These are phyloP conservation scores for Scheffersomyces coipomensis DNA, from an alignment of 805 yeast species.

Conservation along the genomic window DNA sequence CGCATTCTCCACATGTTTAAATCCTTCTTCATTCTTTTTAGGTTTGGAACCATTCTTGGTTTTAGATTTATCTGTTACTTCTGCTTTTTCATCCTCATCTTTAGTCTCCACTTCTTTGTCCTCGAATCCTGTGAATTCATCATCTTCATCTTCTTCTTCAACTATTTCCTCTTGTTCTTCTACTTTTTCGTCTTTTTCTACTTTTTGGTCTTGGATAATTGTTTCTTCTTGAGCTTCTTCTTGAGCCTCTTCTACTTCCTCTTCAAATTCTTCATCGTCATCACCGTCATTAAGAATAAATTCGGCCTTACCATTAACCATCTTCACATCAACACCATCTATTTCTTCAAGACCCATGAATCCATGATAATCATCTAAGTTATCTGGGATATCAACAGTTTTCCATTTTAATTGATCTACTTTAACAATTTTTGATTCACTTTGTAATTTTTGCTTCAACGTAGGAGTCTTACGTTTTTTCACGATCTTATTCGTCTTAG, in stretches of 20 bases:
- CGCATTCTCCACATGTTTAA: conserved; percentile 24
- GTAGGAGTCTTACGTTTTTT: conserved; percentile 16
- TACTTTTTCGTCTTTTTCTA: conserved; percentile 14
- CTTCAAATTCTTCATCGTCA: conserved; percentile 16
- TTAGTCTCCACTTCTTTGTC: conserved; percentile 1
- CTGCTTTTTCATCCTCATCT: background rate
- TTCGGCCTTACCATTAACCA: conserved; percentile 64
- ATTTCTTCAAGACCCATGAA: conserved; percentile 91
- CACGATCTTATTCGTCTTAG: conserved; percentile 1
- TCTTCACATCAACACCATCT: conserved; percentile 85
- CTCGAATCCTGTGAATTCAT: conserved; percentile 2
- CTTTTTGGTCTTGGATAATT: conserved; percentile 19
- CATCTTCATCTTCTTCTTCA: conserved; percentile 1
- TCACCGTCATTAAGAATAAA: conserved; percentile 43
- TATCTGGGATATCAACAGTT: conserved; percentile 76
- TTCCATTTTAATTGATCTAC: conserved; percentile 70
- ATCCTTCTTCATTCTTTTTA: background rate
- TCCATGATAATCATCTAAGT: conserved; percentile 84
- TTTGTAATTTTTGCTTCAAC: conserved; percentile 27
- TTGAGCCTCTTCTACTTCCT: conserved; percentile 14
- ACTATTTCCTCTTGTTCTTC: conserved; percentile 19
- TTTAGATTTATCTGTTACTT: background rate
- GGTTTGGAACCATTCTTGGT: background rate
- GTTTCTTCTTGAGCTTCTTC: conserved; percentile 24
- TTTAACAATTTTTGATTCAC: conserved; percentile 40